A percentile compares a stretch with the other conserved stretches of the same genome.
phyloP scores from a whole-genome alignment of 2,329 filamentous ascomycete genomes.

The Fusarium oxysporum region DNA sequence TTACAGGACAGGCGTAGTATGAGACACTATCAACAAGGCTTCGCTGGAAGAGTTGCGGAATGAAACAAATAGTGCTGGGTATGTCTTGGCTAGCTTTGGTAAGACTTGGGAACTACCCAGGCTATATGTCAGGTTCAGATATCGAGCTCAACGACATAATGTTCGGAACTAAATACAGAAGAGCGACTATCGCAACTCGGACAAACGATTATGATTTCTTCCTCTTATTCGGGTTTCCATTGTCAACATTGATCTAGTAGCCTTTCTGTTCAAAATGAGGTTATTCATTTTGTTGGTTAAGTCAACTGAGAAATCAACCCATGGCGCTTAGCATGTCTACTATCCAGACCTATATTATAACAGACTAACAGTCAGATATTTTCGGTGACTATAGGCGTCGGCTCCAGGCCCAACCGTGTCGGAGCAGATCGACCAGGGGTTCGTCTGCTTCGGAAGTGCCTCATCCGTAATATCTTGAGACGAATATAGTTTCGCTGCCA shows the following conservation, averaged over 20 bases:
- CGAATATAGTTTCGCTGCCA: conserved; percentile 35
- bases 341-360: conserved; percentile 11
- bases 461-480: conserved; percentile 38
- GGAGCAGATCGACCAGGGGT: conserved; percentile 21
- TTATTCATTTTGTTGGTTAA: background rate
- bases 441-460: conserved; percentile 36
- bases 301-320: background rate
- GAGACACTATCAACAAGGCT: conserved; percentile 29
- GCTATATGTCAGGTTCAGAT: conserved; percentile 18
- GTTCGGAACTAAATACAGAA: background rate
- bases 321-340: conserved; percentile 24
- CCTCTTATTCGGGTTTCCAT: background rate
- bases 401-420: conserved; percentile 24
- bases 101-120: conserved; percentile 15
- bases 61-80: conserved; percentile 36
- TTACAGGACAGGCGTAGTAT: conserved; percentile 28
- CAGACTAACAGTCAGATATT: background rate
- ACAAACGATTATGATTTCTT: background rate
- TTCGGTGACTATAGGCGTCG: conserved; percentile 18
- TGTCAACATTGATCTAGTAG: background rate
- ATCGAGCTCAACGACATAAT: background rate
- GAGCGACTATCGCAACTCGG: background rate
- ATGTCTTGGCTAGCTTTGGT: conserved; percentile 18
- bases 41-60: conserved; percentile 7
- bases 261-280: no score